Percentiles rank a stretch among this genome's conserved stretches.
Evolutionary conservation across 441 rosid species (phyloP).

Genomic region (Populus trichocarpa): DNA sequence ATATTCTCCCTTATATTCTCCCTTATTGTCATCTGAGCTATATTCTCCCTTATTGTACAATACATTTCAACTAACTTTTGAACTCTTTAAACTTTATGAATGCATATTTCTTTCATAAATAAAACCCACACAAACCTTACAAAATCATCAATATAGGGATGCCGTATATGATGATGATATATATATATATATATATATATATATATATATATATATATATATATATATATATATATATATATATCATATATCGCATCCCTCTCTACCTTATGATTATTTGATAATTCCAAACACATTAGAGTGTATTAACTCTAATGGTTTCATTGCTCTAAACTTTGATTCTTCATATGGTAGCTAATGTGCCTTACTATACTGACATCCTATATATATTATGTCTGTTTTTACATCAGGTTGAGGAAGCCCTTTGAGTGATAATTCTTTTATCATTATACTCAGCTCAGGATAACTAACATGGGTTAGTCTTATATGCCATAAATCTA

Average conservation of each 20-base stretch:
- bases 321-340: neutral
- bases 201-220: no score
- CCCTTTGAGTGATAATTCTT: neutral
- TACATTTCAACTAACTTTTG: neutral
- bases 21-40: neutral
- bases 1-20: conserved; percentile 13
- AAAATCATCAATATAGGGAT: neutral
- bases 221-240: no score
- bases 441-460: neutral
- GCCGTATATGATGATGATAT: no score
- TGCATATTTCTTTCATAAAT: conserved; percentile 12
- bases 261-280: neutral
- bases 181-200: no score
- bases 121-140: neutral
- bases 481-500: neutral
- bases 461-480: neutral
- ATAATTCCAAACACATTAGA: conserved; percentile 9
- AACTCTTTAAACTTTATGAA: conserved; percentile 9
- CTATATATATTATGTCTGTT: neutral
- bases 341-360: neutral
- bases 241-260: neutral
- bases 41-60: no score
- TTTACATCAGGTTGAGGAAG: neutral
- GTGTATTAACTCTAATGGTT: neutral
- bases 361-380: neutral